These are phyloP conservation scores for Colletotrichum sublineola DNA, from an alignment of 2,329 filamentous ascomycete genomes.

Conservation along the genomic window DNA sequence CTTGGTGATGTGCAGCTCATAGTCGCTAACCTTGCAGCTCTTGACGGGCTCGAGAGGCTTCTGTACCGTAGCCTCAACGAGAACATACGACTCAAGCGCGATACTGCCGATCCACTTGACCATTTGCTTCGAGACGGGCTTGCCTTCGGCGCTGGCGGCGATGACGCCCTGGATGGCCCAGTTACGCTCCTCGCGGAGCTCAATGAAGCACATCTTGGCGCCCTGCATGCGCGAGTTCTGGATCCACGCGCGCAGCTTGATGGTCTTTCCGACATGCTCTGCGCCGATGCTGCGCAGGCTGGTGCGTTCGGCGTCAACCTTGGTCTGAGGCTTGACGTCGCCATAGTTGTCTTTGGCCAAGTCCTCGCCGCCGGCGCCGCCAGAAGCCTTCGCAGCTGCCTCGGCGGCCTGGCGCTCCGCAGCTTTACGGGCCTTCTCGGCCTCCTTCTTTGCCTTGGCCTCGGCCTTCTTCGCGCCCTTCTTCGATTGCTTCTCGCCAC, in stretches of 20 bases:
- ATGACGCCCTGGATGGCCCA: conserved; percentile 88
- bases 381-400: conserved; percentile 33
- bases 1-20: conserved; percentile 90
- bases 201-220: conserved; percentile 88
- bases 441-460: conserved; percentile 89
- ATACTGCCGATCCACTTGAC: conserved; percentile 88
- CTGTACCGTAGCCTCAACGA: conserved; percentile 84
- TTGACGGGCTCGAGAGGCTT: conserved; percentile 89
- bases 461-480: conserved; percentile 90
- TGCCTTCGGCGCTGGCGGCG: conserved; percentile 71
- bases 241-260: conserved; percentile 84
- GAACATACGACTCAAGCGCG: conserved; percentile 84
- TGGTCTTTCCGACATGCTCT: conserved; percentile 74
- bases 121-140: conserved; percentile 77
- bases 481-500: conserved; percentile 66
- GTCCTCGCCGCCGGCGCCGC: conserved; percentile 20
- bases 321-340: conserved; percentile 72
- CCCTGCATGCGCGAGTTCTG: conserved; percentile 91
- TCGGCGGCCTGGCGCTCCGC: conserved; percentile 5
- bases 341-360: conserved; percentile 48
- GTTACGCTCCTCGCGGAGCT: conserved; percentile 80
- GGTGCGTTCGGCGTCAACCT: conserved; percentile 64
- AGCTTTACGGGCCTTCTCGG: conserved; percentile 74
- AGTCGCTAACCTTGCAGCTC: conserved; percentile 82
- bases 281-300: conserved; percentile 75